phyloP scores from a whole-genome alignment of 495 filamentous ascomycete genomes.

The Penicillium ucsense region DNA sequence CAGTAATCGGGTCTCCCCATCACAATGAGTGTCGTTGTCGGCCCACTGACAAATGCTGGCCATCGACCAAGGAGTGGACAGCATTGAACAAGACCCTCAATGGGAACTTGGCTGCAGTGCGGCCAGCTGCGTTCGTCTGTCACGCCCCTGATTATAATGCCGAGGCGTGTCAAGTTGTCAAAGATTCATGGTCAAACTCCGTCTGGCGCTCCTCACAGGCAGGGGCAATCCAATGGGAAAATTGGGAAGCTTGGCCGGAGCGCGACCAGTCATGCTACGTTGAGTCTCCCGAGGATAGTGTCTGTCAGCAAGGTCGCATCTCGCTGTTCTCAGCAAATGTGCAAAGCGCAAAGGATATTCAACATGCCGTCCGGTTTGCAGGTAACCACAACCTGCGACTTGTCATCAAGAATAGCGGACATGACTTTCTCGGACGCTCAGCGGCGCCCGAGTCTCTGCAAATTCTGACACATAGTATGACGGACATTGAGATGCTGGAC shows the following conservation, averaged over 20 bases:
- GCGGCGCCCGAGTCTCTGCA: slow-evolving; percentile 40
- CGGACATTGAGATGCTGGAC: slow-evolving; percentile 23
- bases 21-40: slow-evolving; percentile 15
- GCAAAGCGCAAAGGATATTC: slow-evolving; percentile 23
- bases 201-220: slow-evolving; percentile 15
- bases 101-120: slow-evolving; percentile 29
- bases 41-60: slow-evolving; percentile 28
- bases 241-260: slow-evolving; percentile 45
- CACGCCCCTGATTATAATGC: slow-evolving; percentile 23
- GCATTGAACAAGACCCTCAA: slow-evolving; percentile 26
- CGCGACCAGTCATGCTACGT: slow-evolving; percentile 42
- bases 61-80: slow-evolving; percentile 25
- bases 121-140: slow-evolving; percentile 31
- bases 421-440: slow-evolving; percentile 45
- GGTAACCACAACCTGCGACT: slow-evolving; percentile 27
- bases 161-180: slow-evolving; percentile 16
- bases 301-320: slow-evolving; percentile 22
- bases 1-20: slow-evolving; percentile 1
- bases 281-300: slow-evolving; percentile 29
- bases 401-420: slow-evolving; percentile 50
- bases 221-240: slow-evolving; percentile 34
- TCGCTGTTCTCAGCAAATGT: slow-evolving; percentile 32
- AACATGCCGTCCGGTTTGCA: slow-evolving; percentile 22
- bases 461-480: slow-evolving; percentile 45
- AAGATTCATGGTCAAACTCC: slow-evolving; percentile 14